Base-by-base conservation (phyloP, 164 flowering plant genomes). In the Kingdonia uniflora region DNA sequence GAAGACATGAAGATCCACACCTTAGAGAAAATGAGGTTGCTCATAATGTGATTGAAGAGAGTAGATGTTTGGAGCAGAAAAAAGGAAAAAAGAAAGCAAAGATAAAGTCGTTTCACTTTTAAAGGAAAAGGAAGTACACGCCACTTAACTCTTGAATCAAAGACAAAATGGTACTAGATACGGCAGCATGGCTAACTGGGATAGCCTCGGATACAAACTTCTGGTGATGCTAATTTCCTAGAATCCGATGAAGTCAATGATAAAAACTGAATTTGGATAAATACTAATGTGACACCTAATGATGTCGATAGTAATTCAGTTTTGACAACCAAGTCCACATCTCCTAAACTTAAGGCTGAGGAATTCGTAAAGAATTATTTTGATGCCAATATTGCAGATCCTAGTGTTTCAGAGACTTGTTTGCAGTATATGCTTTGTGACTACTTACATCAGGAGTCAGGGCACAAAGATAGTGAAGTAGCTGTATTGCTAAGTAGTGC, bases 361-460 rank as follows among this genome's bases (percentile, higher is more conserved):
- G 77, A 74, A 47, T 60, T 69, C 53, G 50, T 78, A 53, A 61
- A 59, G 69, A 67, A 57, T 17, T 74, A 68, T 58, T 85, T 85
- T 38, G 56, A 71, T 64, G 55, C 41, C 21, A 65, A 66, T 51
- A 38, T 77, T 61, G 84, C 80, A n/a, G 80, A 80, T 62, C 26
- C 68, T 16, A 53, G 73, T 59, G 70, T 49, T 62, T 45, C 74
- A 26, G 91, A 88, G 60, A 71, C 65, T 57, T 81, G 84, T 68
- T 65, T 22, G 65, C 68, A 72, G 22, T 74, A 42, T 57, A 45
- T 78, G 54, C 56, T 42, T 25, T 88, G 91, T 61, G 38, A 56
- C 59, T 72, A 82, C 50, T 39, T 81, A 49, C 56, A 73, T 46
- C 68, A 65, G 52, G 73, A 68, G 23, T 65, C 73, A 16, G 59